phyloP scores from a whole-genome alignment of 2,329 filamentous ascomycete species.

The Lachnellula cervina region DNA sequence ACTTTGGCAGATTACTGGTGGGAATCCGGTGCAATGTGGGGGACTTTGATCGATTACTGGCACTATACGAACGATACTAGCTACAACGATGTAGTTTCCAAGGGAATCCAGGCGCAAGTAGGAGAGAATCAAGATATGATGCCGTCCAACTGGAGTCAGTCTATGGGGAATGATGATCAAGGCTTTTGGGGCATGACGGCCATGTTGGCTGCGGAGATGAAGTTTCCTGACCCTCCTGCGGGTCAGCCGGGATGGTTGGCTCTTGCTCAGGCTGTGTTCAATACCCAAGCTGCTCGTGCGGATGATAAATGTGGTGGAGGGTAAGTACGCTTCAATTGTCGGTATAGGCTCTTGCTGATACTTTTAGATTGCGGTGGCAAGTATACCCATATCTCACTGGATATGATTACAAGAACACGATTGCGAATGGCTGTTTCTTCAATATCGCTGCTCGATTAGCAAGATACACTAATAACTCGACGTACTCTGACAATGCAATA shows the following conservation, averaged over 20 bases:
- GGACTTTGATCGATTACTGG: slow-evolving; percentile 57
- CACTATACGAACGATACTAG: slow-evolving; percentile 54
- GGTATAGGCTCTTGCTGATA: slow-evolving; percentile 8
- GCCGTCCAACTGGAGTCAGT: slow-evolving; percentile 41
- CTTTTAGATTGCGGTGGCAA: slow-evolving; percentile 65
- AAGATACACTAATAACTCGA: slow-evolving; percentile 72
- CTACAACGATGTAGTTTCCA: slow-evolving; percentile 50
- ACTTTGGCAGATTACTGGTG: slow-evolving; percentile 47
- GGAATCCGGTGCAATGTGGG: slow-evolving; percentile 59
- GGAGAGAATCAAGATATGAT: slow-evolving; percentile 54
- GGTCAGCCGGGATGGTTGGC: slow-evolving; percentile 70
- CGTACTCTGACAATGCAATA: slow-evolving; percentile 72
- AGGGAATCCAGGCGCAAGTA: slow-evolving; percentile 55
- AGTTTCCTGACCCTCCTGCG: slow-evolving; percentile 62
- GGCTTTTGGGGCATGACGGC: slow-evolving; percentile 81
- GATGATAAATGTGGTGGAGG: slow-evolving; percentile 67
- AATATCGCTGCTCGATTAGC: slow-evolving; percentile 67
- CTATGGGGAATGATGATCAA: slow-evolving; percentile 35
- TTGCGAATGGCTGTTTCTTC: slow-evolving; percentile 67
- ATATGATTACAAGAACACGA: slow-evolving; percentile 63
- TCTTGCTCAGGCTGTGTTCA: slow-evolving; percentile 73
- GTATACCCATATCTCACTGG: slow-evolving; percentile 63
- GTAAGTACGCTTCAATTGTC: slow-evolving; percentile 13
- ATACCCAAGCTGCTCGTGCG: slow-evolving; percentile 70
- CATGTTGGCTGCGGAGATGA: slow-evolving; percentile 72